Evolutionary conservation across 257 asterid species (phyloP).

Genomic region (Capsicum chinense): DNA sequence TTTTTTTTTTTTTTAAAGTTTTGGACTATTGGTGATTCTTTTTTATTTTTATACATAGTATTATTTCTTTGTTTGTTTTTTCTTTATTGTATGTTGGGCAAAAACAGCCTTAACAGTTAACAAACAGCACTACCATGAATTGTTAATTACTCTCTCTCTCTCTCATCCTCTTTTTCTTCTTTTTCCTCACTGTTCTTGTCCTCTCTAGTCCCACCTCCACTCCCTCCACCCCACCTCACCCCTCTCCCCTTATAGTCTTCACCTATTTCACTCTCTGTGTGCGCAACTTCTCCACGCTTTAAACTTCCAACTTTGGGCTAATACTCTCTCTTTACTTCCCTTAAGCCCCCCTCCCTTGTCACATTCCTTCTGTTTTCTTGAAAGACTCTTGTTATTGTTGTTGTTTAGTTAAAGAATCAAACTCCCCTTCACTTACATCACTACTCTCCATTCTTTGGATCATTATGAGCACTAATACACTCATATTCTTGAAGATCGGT

Average conservation of each 20-base stretch:
- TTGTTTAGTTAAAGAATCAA: constrained; percentile 31
- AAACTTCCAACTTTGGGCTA: background rate
- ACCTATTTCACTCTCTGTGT: background rate
- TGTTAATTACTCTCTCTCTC: background rate
- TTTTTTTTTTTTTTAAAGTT: background rate
- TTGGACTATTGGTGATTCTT: background rate
- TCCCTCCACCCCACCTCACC: background rate
- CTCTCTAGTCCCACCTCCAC: background rate
- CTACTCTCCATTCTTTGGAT: background rate
- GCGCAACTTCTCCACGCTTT: constrained; percentile 12
- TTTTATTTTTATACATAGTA: too few relatives aligned
- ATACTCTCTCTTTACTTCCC: background rate
- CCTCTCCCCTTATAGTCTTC: background rate
- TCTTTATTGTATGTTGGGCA: background rate
- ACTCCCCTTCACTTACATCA: too few relatives aligned
- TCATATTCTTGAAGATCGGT: constrained; percentile 40
- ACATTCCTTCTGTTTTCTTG: constrained; percentile 12
- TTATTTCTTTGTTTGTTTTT: background rate
- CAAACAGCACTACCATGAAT: constrained; percentile 12
- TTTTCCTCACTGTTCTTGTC: background rate
- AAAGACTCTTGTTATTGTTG: constrained; percentile 36
- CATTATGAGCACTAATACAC: constrained; percentile 39
- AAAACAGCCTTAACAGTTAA: background rate
- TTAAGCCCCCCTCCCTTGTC: background rate
- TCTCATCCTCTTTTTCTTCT: background rate